Evolutionary conservation across 2,329 filamentous ascomycete species (phyloP), one percentile per base, ranked within the genome.

Genomic region (Cladosporium sp.): DNA sequence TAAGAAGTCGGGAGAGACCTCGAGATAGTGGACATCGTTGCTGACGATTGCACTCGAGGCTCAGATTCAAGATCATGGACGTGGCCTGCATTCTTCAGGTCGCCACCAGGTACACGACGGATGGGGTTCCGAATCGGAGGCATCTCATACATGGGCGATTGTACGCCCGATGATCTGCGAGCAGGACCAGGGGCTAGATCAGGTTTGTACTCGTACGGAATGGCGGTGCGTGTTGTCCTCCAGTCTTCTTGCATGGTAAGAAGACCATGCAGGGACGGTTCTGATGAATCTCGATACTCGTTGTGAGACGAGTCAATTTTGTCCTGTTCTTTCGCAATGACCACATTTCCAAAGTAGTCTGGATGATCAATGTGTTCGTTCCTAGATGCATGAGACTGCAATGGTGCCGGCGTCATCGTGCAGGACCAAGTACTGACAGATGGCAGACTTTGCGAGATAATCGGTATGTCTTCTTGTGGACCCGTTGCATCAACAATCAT

Each of bases 401-500:
- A 66, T 7, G 73, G 69, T 44, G 69, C 63, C 5, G 73, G 72
- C 44, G 70, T 68, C 70, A 73, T 71, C 23, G 68, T 69, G 8
- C 62, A 67, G 1, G 71, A 63, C 69, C 67, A 70, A n/a, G 70
- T 71, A 56, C 68, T 72, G 7, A 72, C 66, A 11, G 73, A 72
- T 33, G 71, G 71, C 37, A 75, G 52, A 7, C 66, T 70, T 28
- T 70, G 67, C 21, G 69, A 67, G 50, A 69, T 69, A 56, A 68
- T 67, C 5, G 71, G 68, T 21, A 61, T 66, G 14, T 70, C n/a
- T 55, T 71, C 67, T 37, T 70, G 69, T 0, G 88, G 89, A 35
- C 87, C 87, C 66, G 85, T 87, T 68, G 85, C 85, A 71, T 96
- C 91, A 40, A 96, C 88, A 73, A 97, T 96, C 64, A 97, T 85